A percentile compares a stretch with the other conserved stretches of the same genome.
These are phyloP conservation scores for Clavulina sp. DNA, from an alignment of 768 basidiomycete genomes.

Conservation along the genomic window DNA sequence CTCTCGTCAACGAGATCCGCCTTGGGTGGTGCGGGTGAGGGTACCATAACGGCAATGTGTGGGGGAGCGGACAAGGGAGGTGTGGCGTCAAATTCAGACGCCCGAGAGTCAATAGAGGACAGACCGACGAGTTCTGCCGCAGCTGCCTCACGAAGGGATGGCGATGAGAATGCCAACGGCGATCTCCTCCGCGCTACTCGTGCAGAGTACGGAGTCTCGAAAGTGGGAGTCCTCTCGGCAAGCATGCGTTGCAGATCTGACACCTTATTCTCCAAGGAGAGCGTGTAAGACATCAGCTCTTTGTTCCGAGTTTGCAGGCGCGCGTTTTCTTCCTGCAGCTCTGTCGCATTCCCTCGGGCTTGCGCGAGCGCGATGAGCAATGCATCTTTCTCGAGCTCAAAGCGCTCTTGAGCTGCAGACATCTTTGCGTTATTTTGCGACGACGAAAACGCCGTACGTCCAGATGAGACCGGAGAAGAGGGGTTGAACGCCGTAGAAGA, in stretches of 20 bases:
- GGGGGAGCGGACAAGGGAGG: too few species aligned
- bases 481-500: neutral
- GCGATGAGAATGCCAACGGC: neutral
- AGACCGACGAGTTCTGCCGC: too few species aligned
- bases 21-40: neutral
- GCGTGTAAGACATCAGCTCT: slow-evolving; percentile 5
- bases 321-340: slow-evolving; percentile 1
- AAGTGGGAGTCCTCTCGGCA: too few species aligned
- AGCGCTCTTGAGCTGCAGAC: slow-evolving; percentile 6
- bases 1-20: neutral
- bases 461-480: slow-evolving; percentile 1
- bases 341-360: neutral
- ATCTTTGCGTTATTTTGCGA: slow-evolving; percentile 1
- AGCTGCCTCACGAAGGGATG: too few species aligned
- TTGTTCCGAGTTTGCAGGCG: slow-evolving; percentile 1
- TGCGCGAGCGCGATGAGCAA: slow-evolving; percentile 7
- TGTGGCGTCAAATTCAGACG: too few species aligned
- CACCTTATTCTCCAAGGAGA: slow-evolving; percentile 8
- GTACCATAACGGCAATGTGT: neutral
- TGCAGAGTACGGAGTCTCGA: too few species aligned
- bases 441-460: neutral
- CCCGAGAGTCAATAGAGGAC: too few species aligned
- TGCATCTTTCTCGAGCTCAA: slow-evolving; percentile 10
- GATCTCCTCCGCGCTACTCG: neutral
- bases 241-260: neutral